Percentiles rank a stretch among this genome's conserved stretches.
These are phyloP conservation scores for Leccinum disarticulatum DNA, from an alignment of 768 basidiomycete genomes.

Conservation along the genomic window DNA sequence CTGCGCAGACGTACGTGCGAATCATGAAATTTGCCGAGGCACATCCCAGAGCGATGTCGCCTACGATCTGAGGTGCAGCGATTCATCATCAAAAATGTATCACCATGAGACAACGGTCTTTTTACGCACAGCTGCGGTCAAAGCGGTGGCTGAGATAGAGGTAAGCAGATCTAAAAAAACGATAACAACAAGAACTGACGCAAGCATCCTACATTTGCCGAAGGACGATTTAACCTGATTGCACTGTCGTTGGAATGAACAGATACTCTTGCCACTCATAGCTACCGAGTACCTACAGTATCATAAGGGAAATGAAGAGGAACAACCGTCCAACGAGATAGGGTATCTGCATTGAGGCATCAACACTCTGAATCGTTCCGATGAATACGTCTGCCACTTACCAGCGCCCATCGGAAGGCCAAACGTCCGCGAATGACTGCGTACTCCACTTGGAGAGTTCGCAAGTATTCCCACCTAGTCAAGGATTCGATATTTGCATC, in stretches of 20 bases:
- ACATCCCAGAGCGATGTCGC: slow-evolving; percentile 16
- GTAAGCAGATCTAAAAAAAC: neutral
- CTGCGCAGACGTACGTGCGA: slow-evolving; percentile 23
- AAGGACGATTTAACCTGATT: neutral
- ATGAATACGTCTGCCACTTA: slow-evolving; percentile 8
- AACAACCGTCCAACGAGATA: slow-evolving; percentile 24
- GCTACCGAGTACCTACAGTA: slow-evolving; percentile 11
- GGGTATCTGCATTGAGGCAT: slow-evolving; percentile 17
- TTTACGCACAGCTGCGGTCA: slow-evolving; percentile 15
- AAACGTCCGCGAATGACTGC: slow-evolving; percentile 24
- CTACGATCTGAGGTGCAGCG: slow-evolving; percentile 9
- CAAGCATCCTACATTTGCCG: slow-evolving; percentile 5
- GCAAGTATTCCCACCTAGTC: slow-evolving; percentile 29
- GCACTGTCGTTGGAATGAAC: slow-evolving; percentile 8
- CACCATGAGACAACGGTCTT: neutral
- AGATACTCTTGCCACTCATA: neutral
- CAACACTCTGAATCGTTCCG: neutral
- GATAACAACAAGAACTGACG: slow-evolving; percentile 15
- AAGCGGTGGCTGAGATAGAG: slow-evolving; percentile 4
- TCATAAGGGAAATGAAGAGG: slow-evolving; percentile 15
- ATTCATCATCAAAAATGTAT: neutral
- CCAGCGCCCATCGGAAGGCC: slow-evolving; percentile 29
- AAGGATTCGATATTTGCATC: neutral
- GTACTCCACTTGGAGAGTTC: slow-evolving; percentile 20
- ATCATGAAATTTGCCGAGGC: slow-evolving; percentile 29